phyloP scores from a whole-genome alignment of 345 rosid genomes.

The Euphorbia tirucalli region DNA sequence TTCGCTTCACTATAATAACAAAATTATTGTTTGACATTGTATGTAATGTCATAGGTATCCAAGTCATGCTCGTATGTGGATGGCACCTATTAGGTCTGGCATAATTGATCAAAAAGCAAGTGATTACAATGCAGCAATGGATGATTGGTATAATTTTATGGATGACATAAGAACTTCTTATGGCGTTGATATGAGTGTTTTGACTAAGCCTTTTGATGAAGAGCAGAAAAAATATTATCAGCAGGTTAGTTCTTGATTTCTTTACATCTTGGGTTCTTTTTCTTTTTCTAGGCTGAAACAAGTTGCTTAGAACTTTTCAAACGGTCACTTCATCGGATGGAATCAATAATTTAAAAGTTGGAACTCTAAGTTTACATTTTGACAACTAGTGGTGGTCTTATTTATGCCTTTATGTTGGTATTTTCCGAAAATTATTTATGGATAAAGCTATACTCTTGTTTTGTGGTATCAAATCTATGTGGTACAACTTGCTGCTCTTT shows the following conservation, averaged over 20 bases:
- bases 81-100: constrained; percentile 79
- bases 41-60: constrained; percentile 66
- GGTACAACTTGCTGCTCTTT: neutral
- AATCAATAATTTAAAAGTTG: neutral
- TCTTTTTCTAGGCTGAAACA: neutral
- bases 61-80: constrained; percentile 99
- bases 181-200: constrained; percentile 82
- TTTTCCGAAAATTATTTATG: neutral
- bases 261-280: constrained; percentile 2
- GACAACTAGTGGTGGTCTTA: neutral
- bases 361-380: neutral
- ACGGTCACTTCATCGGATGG: neutral
- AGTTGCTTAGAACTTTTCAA: neutral
- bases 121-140: constrained; percentile 75
- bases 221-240: constrained; percentile 88
- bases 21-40: neutral
- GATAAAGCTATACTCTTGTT: neutral
- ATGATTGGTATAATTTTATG: constrained; percentile 74
- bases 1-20: neutral
- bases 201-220: constrained; percentile 64
- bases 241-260: constrained; percentile 46
- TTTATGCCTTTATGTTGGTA: neutral
- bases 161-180: constrained; percentile 59
- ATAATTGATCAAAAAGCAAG: constrained; percentile 59
- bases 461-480: neutral